Evolutionary conservation across 306 rosid species (phyloP).

Genomic region (Malus orientalis): DNA sequence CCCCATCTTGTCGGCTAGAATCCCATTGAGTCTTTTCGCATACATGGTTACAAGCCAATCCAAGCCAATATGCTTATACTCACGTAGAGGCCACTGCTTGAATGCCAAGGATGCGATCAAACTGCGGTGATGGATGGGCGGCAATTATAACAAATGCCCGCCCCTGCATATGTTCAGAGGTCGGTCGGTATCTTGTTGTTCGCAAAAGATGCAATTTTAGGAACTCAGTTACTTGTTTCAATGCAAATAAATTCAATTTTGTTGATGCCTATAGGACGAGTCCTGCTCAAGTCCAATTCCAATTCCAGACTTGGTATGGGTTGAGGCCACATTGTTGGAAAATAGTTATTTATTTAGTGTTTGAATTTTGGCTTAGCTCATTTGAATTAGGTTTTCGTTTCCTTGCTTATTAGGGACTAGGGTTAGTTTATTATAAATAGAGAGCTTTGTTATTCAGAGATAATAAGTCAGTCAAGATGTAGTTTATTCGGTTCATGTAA

Average conservation of each 20-base stretch:
- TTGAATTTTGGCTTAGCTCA: too few relatives aligned
- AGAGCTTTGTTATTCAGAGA: too few relatives aligned
- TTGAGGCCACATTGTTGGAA: constrained; percentile 31
- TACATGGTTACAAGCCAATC: constrained; percentile 99
- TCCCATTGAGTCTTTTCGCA: constrained; percentile 90
- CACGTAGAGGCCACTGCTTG: constrained; percentile 86
- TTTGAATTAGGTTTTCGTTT: too few relatives aligned
- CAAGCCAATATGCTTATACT: constrained; percentile 87
- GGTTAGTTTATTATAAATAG: too few relatives aligned
- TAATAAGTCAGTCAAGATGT: too few relatives aligned
- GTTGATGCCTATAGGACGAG: constrained; percentile 38
- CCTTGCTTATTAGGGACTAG: too few relatives aligned
- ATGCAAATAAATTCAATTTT: constrained; percentile 18
- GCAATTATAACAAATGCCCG: constrained; percentile 14
- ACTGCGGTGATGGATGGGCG: constrained; percentile 62
- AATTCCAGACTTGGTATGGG: constrained; percentile 63
- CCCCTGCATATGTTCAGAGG: constrained; percentile 37
- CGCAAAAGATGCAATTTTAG: constrained; percentile 1
- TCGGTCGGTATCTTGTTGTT: constrained; percentile 33
- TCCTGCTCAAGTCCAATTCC: constrained; percentile 68
- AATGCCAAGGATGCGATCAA: constrained; percentile 9
- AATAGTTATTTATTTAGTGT: too few relatives aligned
- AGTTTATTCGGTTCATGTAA: too few relatives aligned
- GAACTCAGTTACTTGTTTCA: neutral
- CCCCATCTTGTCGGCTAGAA: constrained; percentile 98